Percentiles rank a stretch among this genome's conserved stretches.
phyloP scores from a whole-genome alignment of 441 rosid genomes.

The Isatis lusitanica region DNA sequence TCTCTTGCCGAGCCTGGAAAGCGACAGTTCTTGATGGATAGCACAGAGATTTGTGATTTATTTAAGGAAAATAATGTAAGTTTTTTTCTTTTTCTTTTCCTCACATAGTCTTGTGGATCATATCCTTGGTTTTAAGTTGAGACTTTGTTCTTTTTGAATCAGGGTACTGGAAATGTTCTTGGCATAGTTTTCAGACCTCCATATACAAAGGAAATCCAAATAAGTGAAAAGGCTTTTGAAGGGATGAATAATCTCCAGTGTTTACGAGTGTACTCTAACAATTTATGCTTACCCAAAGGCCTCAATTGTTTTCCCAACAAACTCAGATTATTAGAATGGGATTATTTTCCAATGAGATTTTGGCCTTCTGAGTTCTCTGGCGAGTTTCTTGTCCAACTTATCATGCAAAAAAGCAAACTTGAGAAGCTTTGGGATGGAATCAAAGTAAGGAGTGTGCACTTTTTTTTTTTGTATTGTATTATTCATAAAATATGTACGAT shows the following conservation, averaged over 20 bases:
- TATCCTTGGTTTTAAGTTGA: not conserved
- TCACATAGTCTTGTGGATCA: not conserved
- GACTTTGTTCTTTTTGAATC: not conserved
- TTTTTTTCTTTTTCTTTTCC: not conserved
- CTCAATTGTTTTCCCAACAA: not conserved
- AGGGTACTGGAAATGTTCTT: not conserved
- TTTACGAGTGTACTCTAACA: no score
- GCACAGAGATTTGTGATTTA: not conserved
- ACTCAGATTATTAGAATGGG: not conserved
- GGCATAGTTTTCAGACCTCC: not conserved
- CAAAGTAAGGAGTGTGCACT: conserved; percentile 26
- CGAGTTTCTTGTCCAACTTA: conserved; percentile 17
- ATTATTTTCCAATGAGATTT: not conserved
- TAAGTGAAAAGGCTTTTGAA: not conserved
- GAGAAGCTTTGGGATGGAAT: conserved; percentile 34
- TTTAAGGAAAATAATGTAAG: not conserved
- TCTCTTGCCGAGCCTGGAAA: not conserved
- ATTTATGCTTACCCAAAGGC: not conserved
- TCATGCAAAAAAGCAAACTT: conserved; percentile 23
- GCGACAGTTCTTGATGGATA: not conserved
- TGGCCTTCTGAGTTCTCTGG: not conserved
- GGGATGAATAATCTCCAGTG: not conserved
- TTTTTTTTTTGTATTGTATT: not conserved
- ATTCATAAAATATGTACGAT: not conserved
- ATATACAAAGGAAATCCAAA: not conserved